Evolutionary conservation across 352 stramenopile genomes (phyloP).

Genomic region (Phytophthora citricola): DNA sequence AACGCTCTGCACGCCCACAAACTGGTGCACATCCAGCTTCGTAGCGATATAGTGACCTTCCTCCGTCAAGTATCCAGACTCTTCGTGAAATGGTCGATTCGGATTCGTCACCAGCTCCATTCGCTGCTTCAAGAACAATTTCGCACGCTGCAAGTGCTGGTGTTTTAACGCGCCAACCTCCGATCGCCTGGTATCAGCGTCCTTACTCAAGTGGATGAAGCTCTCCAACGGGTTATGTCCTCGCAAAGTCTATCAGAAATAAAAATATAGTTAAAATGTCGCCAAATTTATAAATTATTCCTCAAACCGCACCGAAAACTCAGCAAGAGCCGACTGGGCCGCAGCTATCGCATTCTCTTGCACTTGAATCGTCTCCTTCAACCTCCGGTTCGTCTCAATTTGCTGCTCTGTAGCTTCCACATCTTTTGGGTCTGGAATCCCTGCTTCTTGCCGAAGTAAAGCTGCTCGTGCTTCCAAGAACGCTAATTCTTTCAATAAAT

Average conservation of each 20-base stretch:
- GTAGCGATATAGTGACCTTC: constrained; percentile 41
- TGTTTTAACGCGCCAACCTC: constrained; percentile 41
- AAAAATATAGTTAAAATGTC: no score
- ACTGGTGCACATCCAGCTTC: constrained; percentile 55
- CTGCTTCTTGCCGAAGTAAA: constrained; percentile 36
- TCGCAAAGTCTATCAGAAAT: constrained; percentile 26
- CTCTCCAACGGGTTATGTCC: constrained; percentile 34
- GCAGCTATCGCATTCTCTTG: constrained; percentile 34
- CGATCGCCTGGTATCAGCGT: constrained; percentile 23
- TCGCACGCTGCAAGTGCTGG: constrained; percentile 36
- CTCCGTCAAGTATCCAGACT: constrained; percentile 43
- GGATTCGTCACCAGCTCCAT: constrained; percentile 35
- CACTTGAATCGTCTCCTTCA: constrained; percentile 28
- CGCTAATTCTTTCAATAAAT: constrained; percentile 37
- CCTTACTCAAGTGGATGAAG: constrained; percentile 34
- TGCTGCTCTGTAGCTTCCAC: constrained; percentile 27
- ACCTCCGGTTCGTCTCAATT: constrained; percentile 24
- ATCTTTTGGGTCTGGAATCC: constrained; percentile 37
- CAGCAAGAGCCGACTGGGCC: constrained; percentile 30
- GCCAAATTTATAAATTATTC: no score
- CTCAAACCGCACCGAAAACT: constrained; percentile 39
- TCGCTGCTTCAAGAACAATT: constrained; percentile 38
- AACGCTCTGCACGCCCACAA: constrained; percentile 37
- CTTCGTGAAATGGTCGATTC: constrained; percentile 37
- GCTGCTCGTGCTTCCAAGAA: constrained; percentile 37